These are phyloP conservation scores for Oryza officinalis DNA, from an alignment of 176 grass and related monocot species.

Conservation along the genomic window DNA sequence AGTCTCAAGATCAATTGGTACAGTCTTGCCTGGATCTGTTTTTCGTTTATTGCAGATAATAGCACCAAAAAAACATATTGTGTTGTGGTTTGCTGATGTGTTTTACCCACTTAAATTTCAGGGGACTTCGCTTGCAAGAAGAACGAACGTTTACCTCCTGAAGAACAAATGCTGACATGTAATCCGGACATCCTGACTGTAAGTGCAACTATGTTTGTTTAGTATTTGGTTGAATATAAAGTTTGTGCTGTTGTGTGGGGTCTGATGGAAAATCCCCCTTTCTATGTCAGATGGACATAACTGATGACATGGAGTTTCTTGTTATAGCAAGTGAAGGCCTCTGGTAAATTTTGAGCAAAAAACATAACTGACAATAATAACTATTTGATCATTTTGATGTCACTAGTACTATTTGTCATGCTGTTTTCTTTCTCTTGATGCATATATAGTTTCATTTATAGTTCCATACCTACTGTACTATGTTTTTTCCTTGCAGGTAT, in stretches of 20 bases:
- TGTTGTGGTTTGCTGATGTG: neutral
- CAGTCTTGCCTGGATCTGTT: neutral
- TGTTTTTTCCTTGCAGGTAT: neutral
- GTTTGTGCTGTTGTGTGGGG: neutral
- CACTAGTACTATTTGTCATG: neutral
- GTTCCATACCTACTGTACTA: neutral
- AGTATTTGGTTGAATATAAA: neutral
- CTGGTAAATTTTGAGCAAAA: slow-evolving; percentile 36
- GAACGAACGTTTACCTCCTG: neutral
- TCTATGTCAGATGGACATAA: slow-evolving; percentile 34
- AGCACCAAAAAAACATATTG: neutral
- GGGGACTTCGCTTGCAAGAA: slow-evolving; percentile 20
- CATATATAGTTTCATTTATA: neutral
- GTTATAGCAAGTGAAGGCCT: slow-evolving; percentile 40
- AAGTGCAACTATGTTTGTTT: slow-evolving; percentile 15
- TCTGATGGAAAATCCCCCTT: neutral
- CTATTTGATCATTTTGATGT: neutral
- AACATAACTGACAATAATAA: neutral
- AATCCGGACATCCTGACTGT: slow-evolving; percentile 1
- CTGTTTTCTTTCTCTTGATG: neutral
- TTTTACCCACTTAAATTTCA: neutral
- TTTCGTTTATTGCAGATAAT: neutral
- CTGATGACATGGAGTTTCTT: slow-evolving; percentile 37
- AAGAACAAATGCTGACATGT: slow-evolving; percentile 27
- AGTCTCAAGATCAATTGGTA: slow-evolving; percentile 3